Base-by-base conservation (phyloP, 176 grass and related monocot genomes). In the Carex myosuroides region DNA sequence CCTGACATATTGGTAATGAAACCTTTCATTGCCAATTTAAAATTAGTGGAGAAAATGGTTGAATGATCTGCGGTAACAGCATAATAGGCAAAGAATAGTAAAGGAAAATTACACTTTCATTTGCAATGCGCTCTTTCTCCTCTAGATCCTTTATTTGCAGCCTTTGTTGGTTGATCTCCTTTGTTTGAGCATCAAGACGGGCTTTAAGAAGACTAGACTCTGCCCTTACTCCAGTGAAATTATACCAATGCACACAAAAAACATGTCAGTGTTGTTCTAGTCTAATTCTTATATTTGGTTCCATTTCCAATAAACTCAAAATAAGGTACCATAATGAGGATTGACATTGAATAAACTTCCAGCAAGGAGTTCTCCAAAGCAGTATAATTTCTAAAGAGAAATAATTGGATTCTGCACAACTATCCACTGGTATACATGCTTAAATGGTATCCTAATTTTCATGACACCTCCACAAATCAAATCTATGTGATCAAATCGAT, bases 151-250 rank as follows among this genome's bases (percentile, higher is more conserved):
- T 92, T 89, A 94, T 90, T 75, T 94, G 93, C 73, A 92, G 86
- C 81, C 88, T 90, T 64, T 92, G 60, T 58, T 92, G 91, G 29
- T 35, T 62, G 83, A 94, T 94, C 84, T 99, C 93, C 77, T 96
- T 99, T 85, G 86, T 88, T 89, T 99, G 97, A 18, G 85, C 86
- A 91, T 99, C 97, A 55, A 99, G 83, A 84, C 90, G 86, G 72
- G 93, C 84, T 92, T 92, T 90, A 60, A 95, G 85, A 92, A 94
- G 84, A 90, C 93, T 84, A 70, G 93, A 94, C 81, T 99, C 96
- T 84, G 93, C 96, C 88, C 96, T 99, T 93, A 87, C 83, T 39
- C 79, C 65, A 92, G 87, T 80, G 85, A 90, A 85, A 77, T 29
- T 79, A 88, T 70, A 90, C 85, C 76, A 8, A 94, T 53, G 48